Evolutionary conservation across 441 rosid species (phyloP).

Genomic region (Gossypium laxum): DNA sequence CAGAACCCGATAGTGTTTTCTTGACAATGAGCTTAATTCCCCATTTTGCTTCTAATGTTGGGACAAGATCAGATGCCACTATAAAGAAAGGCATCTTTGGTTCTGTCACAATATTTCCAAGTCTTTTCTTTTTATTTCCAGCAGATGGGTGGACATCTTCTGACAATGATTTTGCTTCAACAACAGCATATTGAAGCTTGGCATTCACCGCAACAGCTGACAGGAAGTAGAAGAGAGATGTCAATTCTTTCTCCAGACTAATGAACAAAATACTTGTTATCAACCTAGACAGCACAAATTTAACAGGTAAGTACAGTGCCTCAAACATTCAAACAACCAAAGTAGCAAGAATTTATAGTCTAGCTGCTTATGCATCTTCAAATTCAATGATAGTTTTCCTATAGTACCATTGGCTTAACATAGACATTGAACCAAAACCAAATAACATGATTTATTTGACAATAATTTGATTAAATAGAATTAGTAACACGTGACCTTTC

Average conservation of each 20-base stretch:
- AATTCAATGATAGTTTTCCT: neutral
- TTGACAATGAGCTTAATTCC: slow-evolving; percentile 54
- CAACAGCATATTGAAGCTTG: slow-evolving; percentile 81
- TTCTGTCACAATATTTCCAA: slow-evolving; percentile 56
- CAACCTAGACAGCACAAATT: slow-evolving; percentile 8
- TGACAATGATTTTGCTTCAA: slow-evolving; percentile 42
- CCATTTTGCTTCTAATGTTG: slow-evolving; percentile 73
- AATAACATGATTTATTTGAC: neutral
- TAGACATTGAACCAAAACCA: neutral
- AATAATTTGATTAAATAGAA: neutral
- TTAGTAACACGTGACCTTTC: neutral
- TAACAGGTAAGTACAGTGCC: neutral
- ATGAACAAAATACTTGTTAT: neutral
- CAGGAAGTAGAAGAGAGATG: slow-evolving; percentile 17
- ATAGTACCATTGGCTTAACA: neutral
- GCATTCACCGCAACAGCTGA: slow-evolving; percentile 95
- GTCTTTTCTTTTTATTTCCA: slow-evolving; percentile 38
- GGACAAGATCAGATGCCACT: slow-evolving; percentile 80
- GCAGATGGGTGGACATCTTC: slow-evolving; percentile 37
- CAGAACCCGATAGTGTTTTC: slow-evolving; percentile 64
- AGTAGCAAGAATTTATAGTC: neutral
- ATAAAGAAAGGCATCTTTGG: slow-evolving; percentile 50
- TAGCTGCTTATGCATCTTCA: neutral
- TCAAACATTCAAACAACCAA: slow-evolving; percentile 1
- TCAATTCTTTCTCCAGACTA: neutral